Base-by-base conservation (phyloP, 441 rosid species). In the Erodium trifolium region DNA sequence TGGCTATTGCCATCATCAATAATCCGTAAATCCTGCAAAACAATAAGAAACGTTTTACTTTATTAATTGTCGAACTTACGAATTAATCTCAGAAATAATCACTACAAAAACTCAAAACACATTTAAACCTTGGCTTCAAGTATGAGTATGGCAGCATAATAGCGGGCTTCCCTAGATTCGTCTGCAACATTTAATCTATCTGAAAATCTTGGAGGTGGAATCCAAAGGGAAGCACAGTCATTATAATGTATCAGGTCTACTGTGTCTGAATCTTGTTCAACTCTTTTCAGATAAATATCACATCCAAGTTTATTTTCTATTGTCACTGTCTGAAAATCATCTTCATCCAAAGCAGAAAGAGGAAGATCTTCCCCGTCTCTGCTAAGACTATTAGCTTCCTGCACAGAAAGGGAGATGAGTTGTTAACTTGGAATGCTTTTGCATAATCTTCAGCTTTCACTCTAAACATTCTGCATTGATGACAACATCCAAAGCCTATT, bases 151-250 rank as follows among this genome's bases (percentile, higher is more conserved):
- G 82, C 89, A 78, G 88, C 77, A 73, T 84, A 95, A 80, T 79
- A 79, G 71, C 85, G 96, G 71, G 93, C 77, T 78, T 91, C 97
- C 86, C 89, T 84, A 72, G 84, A 82, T 82, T 83, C 90, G 78
- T 95, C 92, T 53, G 88, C 86, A 78, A 88, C 83, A 78, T 87
- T 91, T 76, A 92, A 76, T 76, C 90, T 84, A 79, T 95, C 96
- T 19, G 94, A 88, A 80, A 95, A 92, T 79, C 96, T 88, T 65
- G 96, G 91, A 72, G 99, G 97, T 74, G 98, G 99, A 80, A 95
- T 84, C 97, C 99, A 91, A 51, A 92, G 83, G 73, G 87, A 78
- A 68, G 82, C 66, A 59, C 70, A 77, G 67, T 87, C 86, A 71
- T 85, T 84, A 79, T 88, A 84, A 77, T 78, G 82, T 39, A 95